These are phyloP conservation scores for Cinnamomum chago DNA, from an alignment of 164 flowering plant genomes.

Conservation along the genomic window DNA sequence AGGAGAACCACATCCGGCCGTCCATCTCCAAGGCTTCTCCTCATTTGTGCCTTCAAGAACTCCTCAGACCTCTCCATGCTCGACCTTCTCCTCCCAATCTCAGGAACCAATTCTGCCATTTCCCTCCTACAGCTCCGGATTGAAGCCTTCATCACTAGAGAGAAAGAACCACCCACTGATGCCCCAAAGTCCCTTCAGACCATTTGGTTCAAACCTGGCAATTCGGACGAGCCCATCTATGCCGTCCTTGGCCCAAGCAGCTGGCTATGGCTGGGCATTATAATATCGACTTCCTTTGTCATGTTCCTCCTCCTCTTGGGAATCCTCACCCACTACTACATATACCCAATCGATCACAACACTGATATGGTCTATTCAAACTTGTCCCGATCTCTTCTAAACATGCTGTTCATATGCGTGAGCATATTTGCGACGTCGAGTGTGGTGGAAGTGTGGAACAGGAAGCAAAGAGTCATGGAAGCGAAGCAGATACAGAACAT, in stretches of 20 bases:
- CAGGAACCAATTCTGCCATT: slow-evolving; percentile 26
- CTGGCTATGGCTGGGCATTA: slow-evolving; percentile 68
- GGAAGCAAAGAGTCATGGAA: slow-evolving; percentile 43
- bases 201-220: slow-evolving; percentile 59
- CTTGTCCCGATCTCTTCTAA: slow-evolving; percentile 28
- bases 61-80: slow-evolving; percentile 58
- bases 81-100: slow-evolving; percentile 62
- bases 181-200: slow-evolving; percentile 21
- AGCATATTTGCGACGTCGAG: slow-evolving; percentile 29
- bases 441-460: slow-evolving; percentile 54
- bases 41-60: slow-evolving; percentile 55
- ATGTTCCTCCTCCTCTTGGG: slow-evolving; percentile 54
- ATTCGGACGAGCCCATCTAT: slow-evolving; percentile 46
- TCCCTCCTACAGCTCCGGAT: slow-evolving; percentile 47
- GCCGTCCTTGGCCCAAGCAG: slow-evolving; percentile 58
- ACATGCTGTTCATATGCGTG: slow-evolving; percentile 42
- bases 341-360: slow-evolving; percentile 69
- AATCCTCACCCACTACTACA: slow-evolving; percentile 46
- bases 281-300: slow-evolving; percentile 66
- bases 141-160: slow-evolving; percentile 75
- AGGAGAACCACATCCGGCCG: slow-evolving; percentile 16
- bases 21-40: slow-evolving; percentile 41
- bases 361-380: slow-evolving; percentile 28
- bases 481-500: slow-evolving; percentile 37
- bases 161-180: slow-evolving; percentile 30